phyloP scores from a whole-genome alignment of 2,329 filamentous ascomycete genomes.

The Pyrenophora seminiperda region DNA sequence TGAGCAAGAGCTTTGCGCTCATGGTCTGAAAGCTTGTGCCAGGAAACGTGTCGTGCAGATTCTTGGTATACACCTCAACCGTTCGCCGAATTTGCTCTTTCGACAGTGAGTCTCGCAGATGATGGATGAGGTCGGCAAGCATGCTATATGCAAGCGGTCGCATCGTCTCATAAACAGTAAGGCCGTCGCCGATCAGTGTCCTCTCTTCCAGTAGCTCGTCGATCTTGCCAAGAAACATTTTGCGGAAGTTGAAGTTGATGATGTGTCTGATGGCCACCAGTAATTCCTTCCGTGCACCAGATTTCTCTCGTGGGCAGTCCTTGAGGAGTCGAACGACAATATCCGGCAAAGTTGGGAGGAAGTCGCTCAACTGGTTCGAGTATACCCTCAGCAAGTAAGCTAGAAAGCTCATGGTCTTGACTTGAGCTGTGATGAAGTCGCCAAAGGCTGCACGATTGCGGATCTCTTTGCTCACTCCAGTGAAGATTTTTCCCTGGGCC shows the following conservation, averaged over 20 bases:
- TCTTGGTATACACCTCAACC: constrained; percentile 95
- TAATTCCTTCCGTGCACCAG: constrained; percentile 89
- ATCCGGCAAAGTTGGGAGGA: constrained; percentile 80
- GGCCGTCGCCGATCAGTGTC: constrained; percentile 90
- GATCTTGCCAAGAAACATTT: constrained; percentile 92
- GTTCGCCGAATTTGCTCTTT: constrained; percentile 94
- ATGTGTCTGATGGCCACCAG: constrained; percentile 97
- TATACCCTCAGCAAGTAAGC: constrained; percentile 91
- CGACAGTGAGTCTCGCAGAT: constrained; percentile 85
- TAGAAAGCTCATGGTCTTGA: constrained; percentile 98
- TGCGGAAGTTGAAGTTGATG: constrained; percentile 98
- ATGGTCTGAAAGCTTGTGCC: constrained; percentile 99
- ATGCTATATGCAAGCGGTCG: constrained; percentile 95
- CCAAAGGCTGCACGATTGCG: constrained; percentile 93
- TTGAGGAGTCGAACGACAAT: constrained; percentile 90
- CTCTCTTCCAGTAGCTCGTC: constrained; percentile 93
- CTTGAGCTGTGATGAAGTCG: constrained; percentile 96
- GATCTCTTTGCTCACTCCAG: constrained; percentile 89
- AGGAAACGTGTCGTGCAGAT: constrained; percentile 92
- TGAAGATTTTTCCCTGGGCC: constrained; percentile 80
- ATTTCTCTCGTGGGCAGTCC: constrained; percentile 94
- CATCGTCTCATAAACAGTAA: constrained; percentile 97
- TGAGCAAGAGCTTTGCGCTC: constrained; percentile 94
- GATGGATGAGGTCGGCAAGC: constrained; percentile 96
- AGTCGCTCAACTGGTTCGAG: constrained; percentile 83